Conservation (phyloP, 768 basidiomycete species). For the Agrocybe pediades region DNA sequence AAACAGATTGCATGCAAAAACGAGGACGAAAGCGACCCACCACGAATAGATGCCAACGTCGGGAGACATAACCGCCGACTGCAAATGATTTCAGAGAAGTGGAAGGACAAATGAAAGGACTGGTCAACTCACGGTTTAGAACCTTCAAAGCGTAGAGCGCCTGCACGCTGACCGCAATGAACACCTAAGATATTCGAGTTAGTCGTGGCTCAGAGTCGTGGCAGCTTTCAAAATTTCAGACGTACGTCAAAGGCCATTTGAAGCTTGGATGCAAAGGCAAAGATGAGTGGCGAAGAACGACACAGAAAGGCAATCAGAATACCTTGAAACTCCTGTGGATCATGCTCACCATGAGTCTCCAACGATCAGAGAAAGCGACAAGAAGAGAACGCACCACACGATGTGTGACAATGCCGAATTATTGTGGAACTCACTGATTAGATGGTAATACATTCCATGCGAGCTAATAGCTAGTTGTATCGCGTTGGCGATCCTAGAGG, state of each 20-base stretch:
- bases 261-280: not conserved
- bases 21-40: not conserved
- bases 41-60: not conserved
- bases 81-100: too few species aligned
- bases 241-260: conserved; percentile 1
- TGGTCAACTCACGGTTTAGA: conserved; percentile 2
- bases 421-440: not conserved
- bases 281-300: not conserved
- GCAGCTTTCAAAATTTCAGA: not conserved
- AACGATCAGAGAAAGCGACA: not conserved
- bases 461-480: not conserved
- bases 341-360: not conserved
- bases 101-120: not conserved
- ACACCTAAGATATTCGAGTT: not conserved
- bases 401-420: not conserved
- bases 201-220: not conserved
- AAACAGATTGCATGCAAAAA: not conserved
- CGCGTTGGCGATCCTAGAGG: not conserved
- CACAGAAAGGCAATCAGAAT: not conserved
- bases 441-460: conserved; percentile 1
- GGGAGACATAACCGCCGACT: conserved; percentile 1
- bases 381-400: not conserved
- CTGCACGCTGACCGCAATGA: not conserved
- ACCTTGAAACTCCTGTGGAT: conserved; percentile 1
- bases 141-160: conserved; percentile 1